Conservation (phyloP, 371 early-diverging fungal genomes). For the Coemansia sp. region DNA sequence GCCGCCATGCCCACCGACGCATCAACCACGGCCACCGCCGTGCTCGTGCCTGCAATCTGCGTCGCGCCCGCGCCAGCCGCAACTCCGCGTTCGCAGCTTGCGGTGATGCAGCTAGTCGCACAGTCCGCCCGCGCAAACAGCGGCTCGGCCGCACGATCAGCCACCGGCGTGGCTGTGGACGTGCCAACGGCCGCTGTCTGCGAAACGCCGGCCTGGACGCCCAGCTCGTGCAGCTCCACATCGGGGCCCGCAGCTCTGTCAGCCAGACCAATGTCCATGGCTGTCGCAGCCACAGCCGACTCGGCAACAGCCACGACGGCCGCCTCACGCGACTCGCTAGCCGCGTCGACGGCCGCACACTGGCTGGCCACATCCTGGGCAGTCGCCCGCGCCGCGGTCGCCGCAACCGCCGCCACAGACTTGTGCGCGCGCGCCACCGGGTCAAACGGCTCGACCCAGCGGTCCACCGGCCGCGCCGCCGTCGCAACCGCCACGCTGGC, state of each 20-base stretch:
- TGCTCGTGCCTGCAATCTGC: conserved; percentile 4
- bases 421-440: conserved; percentile 24
- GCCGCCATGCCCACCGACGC: background rate
- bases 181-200: conserved; percentile 3
- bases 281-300: background rate
- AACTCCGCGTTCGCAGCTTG: background rate
- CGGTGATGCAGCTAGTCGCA: background rate
- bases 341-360: conserved; percentile 19
- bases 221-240: conserved; percentile 2
- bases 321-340: conserved; percentile 1
- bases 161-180: background rate
- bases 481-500: conserved; percentile 19
- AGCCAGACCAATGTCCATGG: background rate
- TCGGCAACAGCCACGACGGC: background rate
- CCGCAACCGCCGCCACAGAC: conserved; percentile 9
- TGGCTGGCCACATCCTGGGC: conserved; percentile 11
- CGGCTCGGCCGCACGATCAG: conserved; percentile 10
- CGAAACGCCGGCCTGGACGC: conserved; percentile 7
- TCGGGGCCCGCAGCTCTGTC: conserved; percentile 5
- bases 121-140: background rate
- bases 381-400: conserved; percentile 11
- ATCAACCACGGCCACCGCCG: conserved; percentile 1
- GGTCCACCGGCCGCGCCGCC: conserved; percentile 8
- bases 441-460: conserved; percentile 44
- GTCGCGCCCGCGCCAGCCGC: background rate